Conservation (phyloP, 371 early-diverging fungal genomes). For the Blakeslea trispora region DNA sequence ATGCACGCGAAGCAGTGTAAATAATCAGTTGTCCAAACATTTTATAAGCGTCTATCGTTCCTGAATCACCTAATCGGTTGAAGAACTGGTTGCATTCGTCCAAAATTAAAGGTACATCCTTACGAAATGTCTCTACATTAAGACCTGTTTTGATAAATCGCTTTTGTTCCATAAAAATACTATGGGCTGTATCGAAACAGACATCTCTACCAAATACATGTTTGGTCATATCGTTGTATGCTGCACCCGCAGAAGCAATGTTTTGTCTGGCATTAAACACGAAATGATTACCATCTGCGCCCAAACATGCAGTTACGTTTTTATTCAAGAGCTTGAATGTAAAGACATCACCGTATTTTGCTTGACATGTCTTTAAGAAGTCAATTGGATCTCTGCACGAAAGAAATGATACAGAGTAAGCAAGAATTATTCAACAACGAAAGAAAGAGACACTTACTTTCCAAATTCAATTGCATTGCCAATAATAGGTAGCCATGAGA, state of each 20-base stretch:
- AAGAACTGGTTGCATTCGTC: conserved; percentile 84
- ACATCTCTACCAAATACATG: conserved; percentile 95
- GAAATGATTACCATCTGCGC: conserved; percentile 94
- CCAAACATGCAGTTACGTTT: conserved; percentile 86
- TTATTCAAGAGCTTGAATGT: conserved; percentile 93
- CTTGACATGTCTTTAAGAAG: conserved; percentile 72
- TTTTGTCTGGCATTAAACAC: conserved; percentile 92
- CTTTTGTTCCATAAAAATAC: conserved; percentile 96
- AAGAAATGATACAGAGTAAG: no score
- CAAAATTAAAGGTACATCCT: conserved; percentile 87
- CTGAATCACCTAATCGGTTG: conserved; percentile 30
- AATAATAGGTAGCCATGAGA: conserved; percentile 87
- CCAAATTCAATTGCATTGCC: conserved; percentile 91
- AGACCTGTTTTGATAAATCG: conserved; percentile 93
- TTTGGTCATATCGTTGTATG: conserved; percentile 91
- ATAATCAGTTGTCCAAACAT: conserved; percentile 91
- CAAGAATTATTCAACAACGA: no score
- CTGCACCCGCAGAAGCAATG: conserved; percentile 90
- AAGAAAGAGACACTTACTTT: conserved; percentile 43
- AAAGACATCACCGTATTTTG: conserved; percentile 88
- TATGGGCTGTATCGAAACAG: conserved; percentile 94
- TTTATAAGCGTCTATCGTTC: conserved; percentile 69
- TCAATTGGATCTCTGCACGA: conserved; percentile 70
- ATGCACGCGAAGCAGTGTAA: conserved; percentile 91
- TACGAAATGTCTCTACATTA: conserved; percentile 81